Evolutionary conservation across 805 yeast species (phyloP).

Genomic region (Dipodascus geniculatus): DNA sequence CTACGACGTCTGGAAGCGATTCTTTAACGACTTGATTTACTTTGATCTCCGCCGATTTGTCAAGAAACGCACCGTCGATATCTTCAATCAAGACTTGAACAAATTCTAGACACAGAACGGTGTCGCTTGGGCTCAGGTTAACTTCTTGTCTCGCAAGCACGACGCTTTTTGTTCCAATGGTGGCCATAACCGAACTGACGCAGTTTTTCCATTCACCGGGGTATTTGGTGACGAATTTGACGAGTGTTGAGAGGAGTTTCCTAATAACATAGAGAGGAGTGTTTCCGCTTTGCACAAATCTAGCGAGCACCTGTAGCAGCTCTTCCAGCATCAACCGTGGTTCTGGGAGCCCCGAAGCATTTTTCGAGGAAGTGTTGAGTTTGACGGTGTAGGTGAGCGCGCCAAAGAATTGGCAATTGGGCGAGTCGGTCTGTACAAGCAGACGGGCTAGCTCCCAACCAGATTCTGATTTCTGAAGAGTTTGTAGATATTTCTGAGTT

Average conservation of each 20-base stretch:
- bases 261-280: slow-evolving; percentile 34
- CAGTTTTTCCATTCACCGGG: slow-evolving; percentile 30
- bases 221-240: slow-evolving; percentile 35
- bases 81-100: slow-evolving; percentile 14
- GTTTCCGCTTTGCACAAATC: slow-evolving; percentile 4
- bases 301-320: slow-evolving; percentile 15
- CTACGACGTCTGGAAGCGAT: not conserved
- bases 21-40: not conserved
- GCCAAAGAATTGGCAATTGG: slow-evolving; percentile 53
- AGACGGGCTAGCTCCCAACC: slow-evolving; percentile 49
- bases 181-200: slow-evolving; percentile 11
- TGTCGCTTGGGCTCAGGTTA: not conserved
- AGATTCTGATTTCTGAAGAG: slow-evolving; percentile 40
- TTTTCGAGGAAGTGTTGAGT: slow-evolving; percentile 26
- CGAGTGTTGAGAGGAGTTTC: slow-evolving; percentile 46
- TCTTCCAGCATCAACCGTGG: slow-evolving; percentile 3
- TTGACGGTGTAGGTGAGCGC: slow-evolving; percentile 67
- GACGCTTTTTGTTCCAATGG: slow-evolving; percentile 5
- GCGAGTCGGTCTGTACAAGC: slow-evolving; percentile 29
- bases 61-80: not conserved
- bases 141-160: not conserved
- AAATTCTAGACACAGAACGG: slow-evolving; percentile 14
- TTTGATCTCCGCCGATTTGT: slow-evolving; percentile 1
- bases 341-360: not conserved
- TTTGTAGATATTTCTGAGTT: slow-evolving; percentile 46